Conservation (phyloP, 148 eudicot species). For the Suaeda aralocaspica region DNA sequence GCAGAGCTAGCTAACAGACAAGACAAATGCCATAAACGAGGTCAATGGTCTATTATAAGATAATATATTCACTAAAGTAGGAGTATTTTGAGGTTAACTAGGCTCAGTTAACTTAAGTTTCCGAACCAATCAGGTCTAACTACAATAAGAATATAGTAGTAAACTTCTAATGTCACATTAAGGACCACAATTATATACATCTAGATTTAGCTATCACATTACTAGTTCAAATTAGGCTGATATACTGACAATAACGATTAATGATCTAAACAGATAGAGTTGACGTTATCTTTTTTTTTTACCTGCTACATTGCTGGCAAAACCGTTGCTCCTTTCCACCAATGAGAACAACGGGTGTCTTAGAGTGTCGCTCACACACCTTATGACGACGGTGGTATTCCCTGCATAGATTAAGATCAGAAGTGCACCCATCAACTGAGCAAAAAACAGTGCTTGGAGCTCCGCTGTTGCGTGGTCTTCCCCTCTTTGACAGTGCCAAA, state of each 20-base stretch:
- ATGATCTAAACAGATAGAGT: too few relatives aligned
- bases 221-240: neutral
- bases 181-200: neutral
- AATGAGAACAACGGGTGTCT: slow-evolving; percentile 56
- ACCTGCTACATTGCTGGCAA: slow-evolving; percentile 92
- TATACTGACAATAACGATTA: too few relatives aligned
- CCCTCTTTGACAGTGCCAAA: slow-evolving; percentile 34
- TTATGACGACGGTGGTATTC: slow-evolving; percentile 76
- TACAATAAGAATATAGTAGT: too few relatives aligned
- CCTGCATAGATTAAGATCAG: slow-evolving; percentile 54
- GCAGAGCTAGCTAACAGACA: neutral
- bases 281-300: too few relatives aligned
- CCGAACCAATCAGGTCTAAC: neutral
- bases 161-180: neutral
- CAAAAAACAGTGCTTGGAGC: slow-evolving; percentile 39
- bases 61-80: neutral
- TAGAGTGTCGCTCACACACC: slow-evolving; percentile 74
- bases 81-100: neutral
- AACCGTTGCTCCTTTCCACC: slow-evolving; percentile 59
- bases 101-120: neutral
- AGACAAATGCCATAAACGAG: slow-evolving; percentile 8
- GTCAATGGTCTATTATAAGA: slow-evolving; percentile 12
- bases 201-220: neutral
- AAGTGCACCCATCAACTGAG: slow-evolving; percentile 62
- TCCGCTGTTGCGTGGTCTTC: slow-evolving; percentile 30